Base-by-base conservation (phyloP, 768 basidiomycete species). In the Kwoniella mangroviensis region DNA sequence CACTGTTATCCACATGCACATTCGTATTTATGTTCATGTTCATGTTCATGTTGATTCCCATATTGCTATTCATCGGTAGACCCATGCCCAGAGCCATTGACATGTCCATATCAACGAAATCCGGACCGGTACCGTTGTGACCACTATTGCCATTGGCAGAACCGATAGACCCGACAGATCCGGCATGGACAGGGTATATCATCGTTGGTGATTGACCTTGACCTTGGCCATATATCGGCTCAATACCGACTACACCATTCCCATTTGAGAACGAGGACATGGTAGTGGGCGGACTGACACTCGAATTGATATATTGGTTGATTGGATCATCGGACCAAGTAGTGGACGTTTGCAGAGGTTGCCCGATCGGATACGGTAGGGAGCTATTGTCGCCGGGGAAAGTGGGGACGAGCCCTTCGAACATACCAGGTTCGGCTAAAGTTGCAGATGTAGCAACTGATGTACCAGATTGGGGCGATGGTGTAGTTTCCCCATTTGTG, bases 41-140 rank as follows among this genome's bases (percentile, higher is more conserved):
- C 34, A 58, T 26, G 43, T 40, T 15, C 59, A 68, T 63, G n/a
- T 53, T 51, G 71, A 70, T 68, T 15, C 53, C 62, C 73, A 73
- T 64, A 21, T 22, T 45, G 26, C 6, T 42, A 10, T 65, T 55
- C 49, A 67, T 59, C 51, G 58, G 43, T 53, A 42, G 34, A 22
- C 63, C 64, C 22, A 76, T 72, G 0, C 77, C 75, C 2, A 79
- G 45, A 2, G 77, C 77, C 65, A 76, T 71, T 17, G 69, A 68
- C 79, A 81, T 77, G 28, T 82, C 79, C 78, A 77, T 72, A 63
- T 78, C 79, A 53, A 81, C 62, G 19, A 51, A 45, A 57, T 70
- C 22, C 19, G 61, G 56, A 54, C 42, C 34, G 56, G 52, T 6
- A 28, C 57, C 41, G 12, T 43, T 34, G n/a, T 21, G 19, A 28